Percentiles rank a stretch among this genome's conserved stretches.
Evolutionary conservation across 192 early-diverging fungal genomes (phyloP).

Genomic region (Chytriomyces sp.): DNA sequence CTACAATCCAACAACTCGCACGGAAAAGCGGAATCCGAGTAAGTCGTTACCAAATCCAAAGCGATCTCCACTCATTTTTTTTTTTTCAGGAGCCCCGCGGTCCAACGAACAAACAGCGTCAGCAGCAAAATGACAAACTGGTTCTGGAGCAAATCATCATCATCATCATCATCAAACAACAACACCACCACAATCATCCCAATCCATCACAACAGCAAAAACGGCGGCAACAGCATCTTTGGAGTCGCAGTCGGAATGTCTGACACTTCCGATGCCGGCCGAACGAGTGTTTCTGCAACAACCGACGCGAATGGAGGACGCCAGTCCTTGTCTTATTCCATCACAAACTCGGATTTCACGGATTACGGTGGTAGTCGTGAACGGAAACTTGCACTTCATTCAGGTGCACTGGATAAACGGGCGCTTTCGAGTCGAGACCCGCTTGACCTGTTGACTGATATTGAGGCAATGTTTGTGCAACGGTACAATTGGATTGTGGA

Average conservation of each 20-base stretch:
- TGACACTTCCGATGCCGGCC: no score
- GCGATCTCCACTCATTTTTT: no score
- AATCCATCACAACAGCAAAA: no score
- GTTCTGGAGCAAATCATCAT: neutral
- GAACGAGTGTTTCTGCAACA: neutral
- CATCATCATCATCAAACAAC: neutral
- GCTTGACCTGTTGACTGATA: slow-evolving; percentile 6
- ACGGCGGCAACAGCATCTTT: no score
- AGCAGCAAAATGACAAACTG: neutral
- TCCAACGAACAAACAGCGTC: neutral
- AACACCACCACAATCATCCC: no score
- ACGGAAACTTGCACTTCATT: neutral
- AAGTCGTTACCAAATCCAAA: no score
- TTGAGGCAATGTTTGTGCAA: slow-evolving; percentile 1
- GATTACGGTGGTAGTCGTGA: neutral
- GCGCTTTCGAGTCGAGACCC: slow-evolving; percentile 21
- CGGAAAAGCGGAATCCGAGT: no score
- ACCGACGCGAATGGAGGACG: neutral
- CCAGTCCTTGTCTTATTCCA: neutral
- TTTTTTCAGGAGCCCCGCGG: neutral
- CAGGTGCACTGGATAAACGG: neutral
- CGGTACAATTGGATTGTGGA: neutral
- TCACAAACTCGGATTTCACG: neutral
- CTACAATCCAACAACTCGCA: no score
- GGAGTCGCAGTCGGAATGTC: no score